Evolutionary conservation across 495 filamentous ascomycete genomes (phyloP).

Genomic region (Bryoglossum gracile): DNA sequence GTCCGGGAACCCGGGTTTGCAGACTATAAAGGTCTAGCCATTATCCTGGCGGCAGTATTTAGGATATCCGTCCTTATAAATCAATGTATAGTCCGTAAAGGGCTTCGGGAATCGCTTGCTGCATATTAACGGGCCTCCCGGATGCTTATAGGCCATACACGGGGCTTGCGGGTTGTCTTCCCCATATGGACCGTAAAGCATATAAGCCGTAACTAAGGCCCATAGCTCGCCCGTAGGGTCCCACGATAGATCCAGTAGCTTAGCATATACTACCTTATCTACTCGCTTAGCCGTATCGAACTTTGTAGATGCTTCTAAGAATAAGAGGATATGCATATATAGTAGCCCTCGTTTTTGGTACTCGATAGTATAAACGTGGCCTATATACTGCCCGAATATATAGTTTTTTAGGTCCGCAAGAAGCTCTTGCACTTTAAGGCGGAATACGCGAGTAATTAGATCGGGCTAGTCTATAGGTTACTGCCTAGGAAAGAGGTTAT

Average conservation of each 20-base stretch:
- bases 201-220: not conserved
- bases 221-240: not conserved
- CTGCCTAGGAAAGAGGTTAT: conserved; percentile 7
- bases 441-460: conserved; percentile 12
- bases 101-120: conserved; percentile 1
- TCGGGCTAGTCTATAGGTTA: conserved; percentile 6
- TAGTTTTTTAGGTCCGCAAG: conserved; percentile 10
- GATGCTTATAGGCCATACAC: not conserved
- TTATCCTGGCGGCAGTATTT: not conserved
- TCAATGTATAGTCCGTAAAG: not conserved
- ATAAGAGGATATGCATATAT: conserved; percentile 10
- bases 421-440: conserved; percentile 12
- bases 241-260: conserved; percentile 2
- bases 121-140: not conserved
- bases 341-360: conserved; percentile 17
- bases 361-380: conserved; percentile 15
- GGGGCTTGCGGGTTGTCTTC: not conserved
- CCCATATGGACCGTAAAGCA: conserved; percentile 1
- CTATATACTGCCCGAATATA: conserved; percentile 13
- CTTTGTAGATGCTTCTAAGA: not conserved
- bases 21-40: conserved; percentile 1
- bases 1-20: not conserved
- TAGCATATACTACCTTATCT: conserved; percentile 4
- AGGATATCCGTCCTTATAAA: not conserved
- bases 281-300: conserved; percentile 3